A percentile compares a stretch with the other conserved stretches of the same genome.
phyloP scores from a whole-genome alignment of 2,329 filamentous ascomycete species.

The Allantophomopsis lycopodina region DNA sequence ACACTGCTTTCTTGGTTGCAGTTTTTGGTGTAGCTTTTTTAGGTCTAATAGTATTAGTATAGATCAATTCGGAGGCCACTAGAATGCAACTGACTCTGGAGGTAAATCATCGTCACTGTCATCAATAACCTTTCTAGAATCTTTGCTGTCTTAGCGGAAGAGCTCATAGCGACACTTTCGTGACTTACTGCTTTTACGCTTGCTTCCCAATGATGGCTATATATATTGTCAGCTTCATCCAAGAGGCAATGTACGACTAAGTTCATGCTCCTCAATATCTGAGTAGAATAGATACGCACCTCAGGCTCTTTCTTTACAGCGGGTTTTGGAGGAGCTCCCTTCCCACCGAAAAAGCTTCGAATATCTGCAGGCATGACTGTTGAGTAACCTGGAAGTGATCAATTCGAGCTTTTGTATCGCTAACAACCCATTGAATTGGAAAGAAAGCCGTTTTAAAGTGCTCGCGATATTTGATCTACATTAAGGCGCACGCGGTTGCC shows the following conservation, averaged over 20 bases:
- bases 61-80: constrained; percentile 7
- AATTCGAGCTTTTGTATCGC: no score
- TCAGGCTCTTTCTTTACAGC: constrained; percentile 16
- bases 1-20: constrained; percentile 38
- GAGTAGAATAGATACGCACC: constrained; percentile 6
- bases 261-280: no score
- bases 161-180: no score
- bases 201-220: constrained; percentile 11
- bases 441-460: no score
- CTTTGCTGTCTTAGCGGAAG: constrained; percentile 12
- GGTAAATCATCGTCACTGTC: constrained; percentile 72
- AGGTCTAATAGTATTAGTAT: constrained; percentile 8
- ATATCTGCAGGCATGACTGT: constrained; percentile 70
- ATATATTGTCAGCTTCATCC: no score
- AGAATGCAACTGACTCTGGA: constrained; percentile 19
- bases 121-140: constrained; percentile 57
- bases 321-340: constrained; percentile 30
- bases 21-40: constrained; percentile 40
- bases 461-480: no score
- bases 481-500: no score
- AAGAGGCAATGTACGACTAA: no score
- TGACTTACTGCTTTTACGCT: constrained; percentile 11
- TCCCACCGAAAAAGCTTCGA: constrained; percentile 76
- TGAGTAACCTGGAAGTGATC: no score
- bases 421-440: no score